phyloP scores from a whole-genome alignment of 176 grass and related monocot species.

The Avena eriantha region DNA sequence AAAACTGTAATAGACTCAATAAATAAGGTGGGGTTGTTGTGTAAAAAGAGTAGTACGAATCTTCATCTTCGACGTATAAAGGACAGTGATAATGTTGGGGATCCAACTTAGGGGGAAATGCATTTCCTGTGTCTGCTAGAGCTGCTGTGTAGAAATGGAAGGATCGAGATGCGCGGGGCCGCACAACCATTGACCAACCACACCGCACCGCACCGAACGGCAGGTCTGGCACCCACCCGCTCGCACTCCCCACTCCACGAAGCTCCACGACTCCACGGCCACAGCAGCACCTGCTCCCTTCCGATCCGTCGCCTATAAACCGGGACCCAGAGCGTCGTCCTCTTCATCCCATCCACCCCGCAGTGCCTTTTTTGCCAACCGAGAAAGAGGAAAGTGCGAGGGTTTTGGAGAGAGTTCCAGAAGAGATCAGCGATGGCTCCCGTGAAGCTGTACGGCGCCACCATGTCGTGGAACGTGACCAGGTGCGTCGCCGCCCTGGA shows the following conservation, averaged over 20 bases:
- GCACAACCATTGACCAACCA: not conserved
- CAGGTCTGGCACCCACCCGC: not conserved
- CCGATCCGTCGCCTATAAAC: constrained; percentile 16
- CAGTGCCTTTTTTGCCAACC: not conserved
- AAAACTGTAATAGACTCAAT: too few relatives aligned
- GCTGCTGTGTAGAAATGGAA: not conserved
- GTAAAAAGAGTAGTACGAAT: too few relatives aligned
- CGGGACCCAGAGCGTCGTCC: not conserved
- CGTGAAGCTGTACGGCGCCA: constrained; percentile 68
- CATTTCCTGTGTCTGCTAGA: too few relatives aligned
- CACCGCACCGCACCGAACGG: not conserved
- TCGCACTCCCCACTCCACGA: not conserved
- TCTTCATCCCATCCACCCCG: not conserved
- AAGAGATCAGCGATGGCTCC: constrained; percentile 41
- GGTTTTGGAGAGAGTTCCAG: not conserved
- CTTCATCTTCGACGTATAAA: too few relatives aligned
- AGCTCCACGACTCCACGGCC: not conserved
- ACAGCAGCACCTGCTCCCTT: not conserved
- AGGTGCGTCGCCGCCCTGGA: constrained; percentile 55
- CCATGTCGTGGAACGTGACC: constrained; percentile 59
- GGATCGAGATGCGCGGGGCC: not conserved
- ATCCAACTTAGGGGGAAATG: too few relatives aligned
- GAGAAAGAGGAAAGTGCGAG: not conserved
- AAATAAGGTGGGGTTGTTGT: too few relatives aligned
- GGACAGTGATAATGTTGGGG: too few relatives aligned